Conservation (phyloP, 129 eudicot species). For the Helianthus tuberosus region DNA sequence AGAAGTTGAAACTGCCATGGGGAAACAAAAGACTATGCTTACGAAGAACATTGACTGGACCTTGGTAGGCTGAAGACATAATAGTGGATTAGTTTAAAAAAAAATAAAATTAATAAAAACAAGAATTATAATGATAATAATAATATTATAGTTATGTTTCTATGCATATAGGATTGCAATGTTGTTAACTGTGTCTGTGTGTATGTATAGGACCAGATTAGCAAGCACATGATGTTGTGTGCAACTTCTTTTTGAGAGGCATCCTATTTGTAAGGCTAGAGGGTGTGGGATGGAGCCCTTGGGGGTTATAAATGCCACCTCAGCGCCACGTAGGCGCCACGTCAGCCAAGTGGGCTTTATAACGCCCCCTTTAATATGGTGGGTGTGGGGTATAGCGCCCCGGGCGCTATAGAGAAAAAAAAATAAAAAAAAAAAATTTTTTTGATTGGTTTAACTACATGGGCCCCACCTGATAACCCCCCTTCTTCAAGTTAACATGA, state of each 20-base stretch:
- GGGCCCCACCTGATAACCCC: too few species aligned
- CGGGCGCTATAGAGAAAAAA: too few species aligned
- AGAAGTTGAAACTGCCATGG: conserved; percentile 54
- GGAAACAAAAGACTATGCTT: conserved; percentile 63
- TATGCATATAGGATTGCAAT: conserved; percentile 34
- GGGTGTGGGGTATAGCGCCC: too few species aligned
- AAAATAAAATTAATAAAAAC: neutral
- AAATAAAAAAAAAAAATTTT: too few species aligned
- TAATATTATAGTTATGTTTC: conserved; percentile 21
- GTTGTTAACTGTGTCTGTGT: conserved; percentile 37
- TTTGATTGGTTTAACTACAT: too few species aligned
- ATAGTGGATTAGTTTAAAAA: conserved; percentile 12
- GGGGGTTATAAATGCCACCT: too few species aligned
- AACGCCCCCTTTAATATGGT: too few species aligned
- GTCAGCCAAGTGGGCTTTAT: too few species aligned
- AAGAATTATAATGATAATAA: neutral
- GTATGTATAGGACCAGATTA: conserved; percentile 34
- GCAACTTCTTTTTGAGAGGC: conserved; percentile 38
- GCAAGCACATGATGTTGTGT: conserved; percentile 35
- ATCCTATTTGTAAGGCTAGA: conserved; percentile 35
- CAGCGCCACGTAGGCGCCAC: too few species aligned
- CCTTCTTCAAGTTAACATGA: too few species aligned
- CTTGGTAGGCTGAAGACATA: conserved; percentile 58
- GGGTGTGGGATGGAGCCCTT: too few species aligned
- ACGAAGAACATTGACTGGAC: conserved; percentile 84